These are phyloP conservation scores for Colletotrichum somersetense DNA, from an alignment of 2,329 filamentous ascomycete genomes.

Conservation along the genomic window DNA sequence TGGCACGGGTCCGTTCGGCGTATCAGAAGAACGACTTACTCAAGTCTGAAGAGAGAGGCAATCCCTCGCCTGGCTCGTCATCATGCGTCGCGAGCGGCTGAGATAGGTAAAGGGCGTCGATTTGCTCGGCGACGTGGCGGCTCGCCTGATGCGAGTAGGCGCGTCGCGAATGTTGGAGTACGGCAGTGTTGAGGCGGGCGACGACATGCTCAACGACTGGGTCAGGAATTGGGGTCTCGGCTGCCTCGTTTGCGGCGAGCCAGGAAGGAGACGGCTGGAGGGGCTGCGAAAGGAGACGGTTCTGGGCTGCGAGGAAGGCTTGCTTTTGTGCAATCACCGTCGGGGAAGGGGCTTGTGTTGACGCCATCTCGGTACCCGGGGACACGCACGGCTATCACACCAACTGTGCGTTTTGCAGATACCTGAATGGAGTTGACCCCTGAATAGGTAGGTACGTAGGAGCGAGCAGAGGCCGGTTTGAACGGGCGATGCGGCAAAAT, in stretches of 20 bases:
- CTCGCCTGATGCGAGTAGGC: conserved; percentile 78
- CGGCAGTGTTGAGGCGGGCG: conserved; percentile 69
- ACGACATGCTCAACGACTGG: conserved; percentile 69
- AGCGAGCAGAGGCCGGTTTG: not conserved
- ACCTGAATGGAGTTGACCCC: not conserved
- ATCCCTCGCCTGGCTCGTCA: conserved; percentile 56
- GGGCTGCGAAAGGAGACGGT: conserved; percentile 71
- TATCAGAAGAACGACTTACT: conserved; percentile 49
- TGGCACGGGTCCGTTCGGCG: not conserved
- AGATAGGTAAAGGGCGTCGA: conserved; percentile 72
- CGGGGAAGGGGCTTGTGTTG: conserved; percentile 53
- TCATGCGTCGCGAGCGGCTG: conserved; percentile 49
- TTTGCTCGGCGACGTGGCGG: conserved; percentile 79
- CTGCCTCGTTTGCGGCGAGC: conserved; percentile 60
- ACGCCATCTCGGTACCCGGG: conserved; percentile 18
- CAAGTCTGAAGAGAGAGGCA: conserved; percentile 59
- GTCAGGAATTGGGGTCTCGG: conserved; percentile 57
- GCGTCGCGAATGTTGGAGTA: conserved; percentile 74
- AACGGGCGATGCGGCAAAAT: not conserved
- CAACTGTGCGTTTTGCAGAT: not conserved
- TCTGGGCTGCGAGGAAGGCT: conserved; percentile 72
- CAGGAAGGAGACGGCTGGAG: conserved; percentile 68
- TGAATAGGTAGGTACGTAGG: not conserved
- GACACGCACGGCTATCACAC: not conserved
- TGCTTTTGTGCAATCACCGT: conserved; percentile 74